Evolutionary conservation across 257 asterid species (phyloP).

Genomic region (Rubia yunnanensis): DNA sequence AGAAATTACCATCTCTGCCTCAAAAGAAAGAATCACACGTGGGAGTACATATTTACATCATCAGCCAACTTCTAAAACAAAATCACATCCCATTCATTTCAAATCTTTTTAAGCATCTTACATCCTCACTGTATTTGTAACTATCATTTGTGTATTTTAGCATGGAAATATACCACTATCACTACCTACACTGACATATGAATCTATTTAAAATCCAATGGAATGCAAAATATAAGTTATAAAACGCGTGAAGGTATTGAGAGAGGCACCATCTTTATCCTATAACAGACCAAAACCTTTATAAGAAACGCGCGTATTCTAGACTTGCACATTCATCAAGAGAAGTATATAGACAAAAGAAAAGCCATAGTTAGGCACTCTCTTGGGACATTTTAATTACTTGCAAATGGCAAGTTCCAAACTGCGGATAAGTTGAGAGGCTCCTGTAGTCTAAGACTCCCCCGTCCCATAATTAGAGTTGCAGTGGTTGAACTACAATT

Average conservation of each 20-base stretch:
- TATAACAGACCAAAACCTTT: constrained; percentile 24
- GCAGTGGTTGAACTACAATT: too few species aligned
- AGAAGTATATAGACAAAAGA: background rate
- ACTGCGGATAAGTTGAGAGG: background rate
- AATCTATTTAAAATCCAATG: background rate
- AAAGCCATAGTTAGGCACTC: background rate
- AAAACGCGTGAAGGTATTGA: constrained; percentile 12
- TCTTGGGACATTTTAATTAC: background rate
- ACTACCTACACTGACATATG: background rate
- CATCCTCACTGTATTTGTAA: background rate
- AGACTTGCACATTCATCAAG: background rate
- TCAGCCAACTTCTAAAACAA: background rate
- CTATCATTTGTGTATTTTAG: background rate
- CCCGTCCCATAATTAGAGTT: too few species aligned
- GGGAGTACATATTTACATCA: background rate
- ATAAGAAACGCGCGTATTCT: background rate
- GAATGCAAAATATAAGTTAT: background rate
- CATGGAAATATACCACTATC: background rate
- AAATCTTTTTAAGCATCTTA: background rate
- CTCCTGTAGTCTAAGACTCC: too few species aligned
- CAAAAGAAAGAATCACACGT: background rate
- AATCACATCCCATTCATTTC: background rate
- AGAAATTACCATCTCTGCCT: background rate
- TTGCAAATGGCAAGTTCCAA: background rate
- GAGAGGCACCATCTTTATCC: constrained; percentile 33